Evolutionary conservation across 1,284 basidiomycete genomes (phyloP).

Genomic region (Golubevia pallescens): DNA sequence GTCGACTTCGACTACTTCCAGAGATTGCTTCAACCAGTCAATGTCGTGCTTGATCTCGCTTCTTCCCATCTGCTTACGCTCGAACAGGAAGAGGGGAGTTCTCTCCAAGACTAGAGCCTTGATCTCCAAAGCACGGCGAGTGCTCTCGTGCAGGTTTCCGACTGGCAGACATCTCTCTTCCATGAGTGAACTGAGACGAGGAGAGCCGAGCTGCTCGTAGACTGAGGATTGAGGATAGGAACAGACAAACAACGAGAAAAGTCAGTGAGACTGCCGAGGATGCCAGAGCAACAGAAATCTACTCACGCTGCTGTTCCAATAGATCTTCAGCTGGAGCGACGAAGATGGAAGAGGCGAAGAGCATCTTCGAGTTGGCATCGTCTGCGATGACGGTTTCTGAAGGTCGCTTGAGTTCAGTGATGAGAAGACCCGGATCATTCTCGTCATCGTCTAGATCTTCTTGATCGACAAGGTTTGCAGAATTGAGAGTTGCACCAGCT

Average conservation of each 20-base stretch:
- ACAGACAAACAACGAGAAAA: too few species aligned
- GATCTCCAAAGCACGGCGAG: conserved; percentile 33
- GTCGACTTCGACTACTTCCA: conserved; percentile 67
- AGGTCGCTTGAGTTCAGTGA: conserved; percentile 46
- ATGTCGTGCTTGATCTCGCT: conserved; percentile 73
- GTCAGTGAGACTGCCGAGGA: too few species aligned
- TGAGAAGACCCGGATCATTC: conserved; percentile 34
- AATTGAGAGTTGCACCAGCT: too few species aligned
- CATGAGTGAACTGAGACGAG: conserved; percentile 75
- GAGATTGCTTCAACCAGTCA: conserved; percentile 77
- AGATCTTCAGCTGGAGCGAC: conserved; percentile 88
- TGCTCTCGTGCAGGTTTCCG: conserved; percentile 56
- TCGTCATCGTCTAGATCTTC: conserved; percentile 24
- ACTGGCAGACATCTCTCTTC: conserved; percentile 76
- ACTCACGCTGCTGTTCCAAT: conserved; percentile 71
- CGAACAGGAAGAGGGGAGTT: conserved; percentile 87
- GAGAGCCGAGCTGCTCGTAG: conserved; percentile 69
- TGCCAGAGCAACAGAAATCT: conserved; percentile 14
- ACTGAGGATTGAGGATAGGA: neutral
- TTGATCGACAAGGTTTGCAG: too few species aligned
- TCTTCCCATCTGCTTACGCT: conserved; percentile 73
- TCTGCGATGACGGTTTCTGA: conserved; percentile 55
- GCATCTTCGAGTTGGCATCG: conserved; percentile 57
- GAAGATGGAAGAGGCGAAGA: conserved; percentile 66
- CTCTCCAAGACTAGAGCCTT: conserved; percentile 75